Evolutionary conservation across 2,329 filamentous ascomycete species (phyloP).

Genomic region (Colletotrichum salicis): DNA sequence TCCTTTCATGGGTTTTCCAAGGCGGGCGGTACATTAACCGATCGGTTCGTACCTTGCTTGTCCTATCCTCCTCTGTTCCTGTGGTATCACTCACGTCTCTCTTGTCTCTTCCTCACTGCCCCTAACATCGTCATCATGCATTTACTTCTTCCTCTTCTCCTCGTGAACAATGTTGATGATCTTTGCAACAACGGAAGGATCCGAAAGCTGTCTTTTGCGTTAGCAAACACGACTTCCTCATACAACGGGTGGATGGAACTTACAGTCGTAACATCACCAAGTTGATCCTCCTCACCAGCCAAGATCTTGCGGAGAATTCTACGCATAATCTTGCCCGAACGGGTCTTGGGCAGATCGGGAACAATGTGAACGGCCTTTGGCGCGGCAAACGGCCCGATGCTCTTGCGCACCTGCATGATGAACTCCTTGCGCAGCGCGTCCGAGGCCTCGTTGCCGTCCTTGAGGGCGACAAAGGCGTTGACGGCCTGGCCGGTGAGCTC

Average conservation of each 20-base stretch:
- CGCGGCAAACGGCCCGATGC: constrained; percentile 95
- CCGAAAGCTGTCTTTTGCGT: constrained; percentile 73
- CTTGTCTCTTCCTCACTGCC: not conserved
- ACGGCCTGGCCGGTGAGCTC: constrained; percentile 97
- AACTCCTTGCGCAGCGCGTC: constrained; percentile 93
- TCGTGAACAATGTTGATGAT: constrained; percentile 86
- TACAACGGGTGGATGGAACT: not conserved
- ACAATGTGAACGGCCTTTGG: constrained; percentile 94
- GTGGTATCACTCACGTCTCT: constrained; percentile 24
- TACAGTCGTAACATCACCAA: constrained; percentile 93
- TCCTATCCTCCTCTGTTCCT: constrained; percentile 1
- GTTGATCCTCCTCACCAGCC: constrained; percentile 94
- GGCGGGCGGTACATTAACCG: not conserved
- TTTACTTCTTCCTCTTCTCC: constrained; percentile 63
- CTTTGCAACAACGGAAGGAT: constrained; percentile 87
- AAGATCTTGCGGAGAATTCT: constrained; percentile 97
- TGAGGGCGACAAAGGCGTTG: constrained; percentile 94
- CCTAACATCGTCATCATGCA: not conserved
- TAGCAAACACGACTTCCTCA: not conserved
- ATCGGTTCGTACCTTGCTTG: not conserved
- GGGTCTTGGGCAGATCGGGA: constrained; percentile 94
- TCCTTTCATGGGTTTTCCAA: constrained; percentile 1
- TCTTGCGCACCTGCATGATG: constrained; percentile 93
- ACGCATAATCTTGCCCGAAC: constrained; percentile 99
- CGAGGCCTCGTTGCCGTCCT: constrained; percentile 79